Conservation (phyloP, 1,284 basidiomycete species). For the Cutaneotrichosporon cutaneum region DNA sequence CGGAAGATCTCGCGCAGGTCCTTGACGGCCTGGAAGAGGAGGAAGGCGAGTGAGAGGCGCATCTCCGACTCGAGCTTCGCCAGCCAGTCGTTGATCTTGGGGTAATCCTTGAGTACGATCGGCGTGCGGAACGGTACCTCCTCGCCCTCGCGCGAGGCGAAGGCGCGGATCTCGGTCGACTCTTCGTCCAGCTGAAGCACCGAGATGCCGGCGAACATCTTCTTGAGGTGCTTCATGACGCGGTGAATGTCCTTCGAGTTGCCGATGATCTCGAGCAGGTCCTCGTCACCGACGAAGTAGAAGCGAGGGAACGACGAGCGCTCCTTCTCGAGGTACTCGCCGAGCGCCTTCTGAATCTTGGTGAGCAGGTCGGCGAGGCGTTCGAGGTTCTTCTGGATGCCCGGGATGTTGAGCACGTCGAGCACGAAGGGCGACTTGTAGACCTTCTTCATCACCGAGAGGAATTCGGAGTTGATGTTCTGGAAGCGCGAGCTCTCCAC, state of each 20-base stretch:
- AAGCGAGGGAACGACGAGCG: slow-evolving; percentile 97
- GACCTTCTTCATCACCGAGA: slow-evolving; percentile 98
- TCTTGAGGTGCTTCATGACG: slow-evolving; percentile 98
- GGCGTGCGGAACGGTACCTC: slow-evolving; percentile 79
- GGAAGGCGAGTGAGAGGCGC: slow-evolving; percentile 77
- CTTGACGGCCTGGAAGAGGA: slow-evolving; percentile 43
- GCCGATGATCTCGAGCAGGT: slow-evolving; percentile 96
- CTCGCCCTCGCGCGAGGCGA: slow-evolving; percentile 94
- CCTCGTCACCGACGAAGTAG: slow-evolving; percentile 99
- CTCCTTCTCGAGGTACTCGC: slow-evolving; percentile 97
- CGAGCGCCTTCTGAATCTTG: slow-evolving; percentile 99
- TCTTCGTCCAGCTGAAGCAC: slow-evolving; percentile 87
- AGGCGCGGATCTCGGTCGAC: slow-evolving; percentile 67
- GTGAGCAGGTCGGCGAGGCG: slow-evolving; percentile 91
- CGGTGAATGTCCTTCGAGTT: slow-evolving; percentile 98
- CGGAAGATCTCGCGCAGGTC: slow-evolving; percentile 72
- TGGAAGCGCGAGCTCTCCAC: slow-evolving; percentile 96
- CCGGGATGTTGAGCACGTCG: slow-evolving; percentile 94
- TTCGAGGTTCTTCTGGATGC: slow-evolving; percentile 95
- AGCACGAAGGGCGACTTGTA: slow-evolving; percentile 98
- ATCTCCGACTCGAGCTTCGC: slow-evolving; percentile 89
- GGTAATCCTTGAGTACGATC: slow-evolving; percentile 84
- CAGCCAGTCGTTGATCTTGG: slow-evolving; percentile 99
- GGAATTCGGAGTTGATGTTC: slow-evolving; percentile 98
- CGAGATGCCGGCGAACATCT: slow-evolving; percentile 99